A percentile compares a stretch with the other conserved stretches of the same genome.
These are phyloP conservation scores for Ceratobasidium theobromae DNA, from an alignment of 1,284 basidiomycete species.

Conservation along the genomic window DNA sequence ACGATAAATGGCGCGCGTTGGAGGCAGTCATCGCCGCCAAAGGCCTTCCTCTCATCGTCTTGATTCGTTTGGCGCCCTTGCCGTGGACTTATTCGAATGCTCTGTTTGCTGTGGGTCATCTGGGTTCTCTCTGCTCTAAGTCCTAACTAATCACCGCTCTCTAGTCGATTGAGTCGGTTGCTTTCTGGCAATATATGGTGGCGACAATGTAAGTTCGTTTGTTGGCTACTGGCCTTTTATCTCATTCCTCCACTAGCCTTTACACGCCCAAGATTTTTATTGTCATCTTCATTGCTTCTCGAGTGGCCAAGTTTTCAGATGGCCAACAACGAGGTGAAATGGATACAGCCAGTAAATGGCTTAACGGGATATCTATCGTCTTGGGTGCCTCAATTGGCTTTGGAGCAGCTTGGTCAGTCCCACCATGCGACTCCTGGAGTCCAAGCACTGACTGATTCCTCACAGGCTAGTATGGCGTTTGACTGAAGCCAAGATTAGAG, in stretches of 20 bases:
- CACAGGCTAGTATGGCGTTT: slow-evolving; percentile 32
- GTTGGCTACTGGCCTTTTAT: neutral
- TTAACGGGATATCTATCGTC: slow-evolving; percentile 61
- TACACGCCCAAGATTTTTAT: slow-evolving; percentile 66
- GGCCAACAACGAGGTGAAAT: slow-evolving; percentile 70
- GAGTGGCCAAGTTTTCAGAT: slow-evolving; percentile 72
- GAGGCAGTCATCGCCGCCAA: slow-evolving; percentile 71
- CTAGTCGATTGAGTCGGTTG: slow-evolving; percentile 71
- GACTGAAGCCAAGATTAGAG: slow-evolving; percentile 52
- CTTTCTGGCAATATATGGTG: slow-evolving; percentile 69
- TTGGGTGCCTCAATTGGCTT: slow-evolving; percentile 59
- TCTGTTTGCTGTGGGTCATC: slow-evolving; percentile 66
- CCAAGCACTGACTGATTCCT: neutral
- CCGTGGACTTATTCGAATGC: slow-evolving; percentile 81
- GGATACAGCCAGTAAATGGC: slow-evolving; percentile 68
- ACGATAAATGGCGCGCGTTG: slow-evolving; percentile 73
- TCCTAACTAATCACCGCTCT: neutral
- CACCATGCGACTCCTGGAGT: neutral
- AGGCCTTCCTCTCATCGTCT: slow-evolving; percentile 72
- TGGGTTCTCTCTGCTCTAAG: neutral
- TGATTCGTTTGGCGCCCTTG: slow-evolving; percentile 79
- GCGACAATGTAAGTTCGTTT: slow-evolving; percentile 50
- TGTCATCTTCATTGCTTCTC: slow-evolving; percentile 75
- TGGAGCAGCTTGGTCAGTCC: slow-evolving; percentile 59
- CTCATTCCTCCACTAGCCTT: slow-evolving; percentile 46